phyloP scores from a whole-genome alignment of 2,329 filamentous ascomycete genomes.

The Cadophora sp. region DNA sequence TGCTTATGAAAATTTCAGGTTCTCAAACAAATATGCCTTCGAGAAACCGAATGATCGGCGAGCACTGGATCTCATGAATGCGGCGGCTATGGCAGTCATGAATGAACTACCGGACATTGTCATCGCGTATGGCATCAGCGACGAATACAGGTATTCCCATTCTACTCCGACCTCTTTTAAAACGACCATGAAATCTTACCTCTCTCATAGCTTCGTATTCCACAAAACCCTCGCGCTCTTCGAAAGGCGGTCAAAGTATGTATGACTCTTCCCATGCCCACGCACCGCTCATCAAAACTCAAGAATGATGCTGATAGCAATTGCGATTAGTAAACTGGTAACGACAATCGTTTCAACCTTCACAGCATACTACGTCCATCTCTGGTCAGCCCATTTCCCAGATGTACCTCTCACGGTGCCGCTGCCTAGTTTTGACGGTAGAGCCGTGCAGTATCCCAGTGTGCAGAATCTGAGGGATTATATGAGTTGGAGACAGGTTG shows the following conservation, averaged over 20 bases:
- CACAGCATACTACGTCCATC: conserved; percentile 85
- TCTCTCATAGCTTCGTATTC: conserved; percentile 76
- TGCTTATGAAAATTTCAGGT: conserved; percentile 54
- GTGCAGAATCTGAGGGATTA: conserved; percentile 88
- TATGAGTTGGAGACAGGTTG: conserved; percentile 95
- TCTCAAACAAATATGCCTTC: conserved; percentile 84
- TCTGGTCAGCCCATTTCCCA: conserved; percentile 80
- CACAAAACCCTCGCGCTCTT: conserved; percentile 84
- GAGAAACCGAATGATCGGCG: conserved; percentile 90
- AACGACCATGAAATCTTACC: conserved; percentile 25
- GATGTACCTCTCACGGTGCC: conserved; percentile 73
- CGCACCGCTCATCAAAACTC: background rate
- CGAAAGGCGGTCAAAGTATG: conserved; percentile 81
- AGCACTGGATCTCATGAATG: conserved; percentile 93
- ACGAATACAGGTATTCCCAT: conserved; percentile 77
- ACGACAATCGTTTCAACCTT: conserved; percentile 93
- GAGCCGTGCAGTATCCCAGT: conserved; percentile 88
- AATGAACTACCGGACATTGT: conserved; percentile 83
- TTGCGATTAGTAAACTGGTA: conserved; percentile 76
- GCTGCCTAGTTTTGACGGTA: conserved; percentile 89
- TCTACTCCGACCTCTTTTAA: background rate
- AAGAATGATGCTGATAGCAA: conserved; percentile 26
- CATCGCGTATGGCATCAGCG: conserved; percentile 91
- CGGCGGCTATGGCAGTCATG: conserved; percentile 84
- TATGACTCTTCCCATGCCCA: conserved; percentile 48